A percentile compares a stretch with the other conserved stretches of the same genome.
Conservation (phyloP, 2,329 filamentous ascomycete genomes). For the Dothideomycetes sp. region DNA sequence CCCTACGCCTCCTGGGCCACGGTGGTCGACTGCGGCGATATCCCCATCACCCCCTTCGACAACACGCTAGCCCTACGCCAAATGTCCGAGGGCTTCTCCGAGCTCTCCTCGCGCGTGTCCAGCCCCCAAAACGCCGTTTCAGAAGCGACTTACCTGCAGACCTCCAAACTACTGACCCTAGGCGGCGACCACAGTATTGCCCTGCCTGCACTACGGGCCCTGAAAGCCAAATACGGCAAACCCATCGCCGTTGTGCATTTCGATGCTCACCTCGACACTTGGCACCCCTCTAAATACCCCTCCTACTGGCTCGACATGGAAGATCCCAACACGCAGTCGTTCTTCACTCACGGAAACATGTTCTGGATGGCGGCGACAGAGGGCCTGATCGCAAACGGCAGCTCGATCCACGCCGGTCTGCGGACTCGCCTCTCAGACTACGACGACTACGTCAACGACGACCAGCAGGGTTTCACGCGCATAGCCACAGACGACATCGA, state of each 20-base stretch:
- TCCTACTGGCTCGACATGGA: slow-evolving; percentile 53
- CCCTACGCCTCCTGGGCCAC: slow-evolving; percentile 70
- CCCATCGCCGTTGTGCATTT: slow-evolving; percentile 40
- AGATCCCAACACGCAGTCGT: slow-evolving; percentile 49
- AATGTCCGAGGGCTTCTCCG: slow-evolving; percentile 70
- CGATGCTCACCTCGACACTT: slow-evolving; percentile 65
- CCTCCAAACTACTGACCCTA: slow-evolving; percentile 35
- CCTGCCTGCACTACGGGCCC: slow-evolving; percentile 37
- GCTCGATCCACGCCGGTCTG: slow-evolving; percentile 71
- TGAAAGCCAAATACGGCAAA: slow-evolving; percentile 33
- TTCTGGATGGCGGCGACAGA: slow-evolving; percentile 82
- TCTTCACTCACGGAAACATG: slow-evolving; percentile 84
- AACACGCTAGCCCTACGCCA: slow-evolving; percentile 71
- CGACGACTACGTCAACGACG: slow-evolving; percentile 62
- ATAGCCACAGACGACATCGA: slow-evolving; percentile 83
- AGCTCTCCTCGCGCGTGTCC: slow-evolving; percentile 44
- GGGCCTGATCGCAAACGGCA: slow-evolving; percentile 63
- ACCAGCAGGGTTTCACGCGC: slow-evolving; percentile 64
- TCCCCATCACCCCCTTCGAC: slow-evolving; percentile 77
- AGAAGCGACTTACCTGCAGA: slow-evolving; percentile 28
- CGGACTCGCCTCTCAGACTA: slow-evolving; percentile 61
- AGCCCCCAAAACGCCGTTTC: slow-evolving; percentile 26
- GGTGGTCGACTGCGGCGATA: slow-evolving; percentile 82
- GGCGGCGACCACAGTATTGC: slow-evolving; percentile 42
- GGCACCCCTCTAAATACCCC: slow-evolving; percentile 73